phyloP scores from a whole-genome alignment of 768 basidiomycete genomes.

The Lactarius tabidus region DNA sequence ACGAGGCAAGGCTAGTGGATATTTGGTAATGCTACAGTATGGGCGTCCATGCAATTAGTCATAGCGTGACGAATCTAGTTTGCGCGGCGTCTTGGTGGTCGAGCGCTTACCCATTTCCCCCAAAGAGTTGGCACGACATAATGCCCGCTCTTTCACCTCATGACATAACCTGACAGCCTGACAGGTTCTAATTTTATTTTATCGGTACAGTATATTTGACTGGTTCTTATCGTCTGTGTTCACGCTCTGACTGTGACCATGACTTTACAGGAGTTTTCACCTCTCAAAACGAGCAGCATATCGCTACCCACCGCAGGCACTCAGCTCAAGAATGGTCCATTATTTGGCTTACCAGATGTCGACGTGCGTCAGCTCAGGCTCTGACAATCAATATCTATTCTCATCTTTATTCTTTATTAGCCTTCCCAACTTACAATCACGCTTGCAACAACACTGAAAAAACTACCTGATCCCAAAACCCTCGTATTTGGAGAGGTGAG shows the following conservation, averaged over 20 bases:
- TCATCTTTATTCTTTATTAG: slow-evolving; percentile 39
- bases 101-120: too few species aligned
- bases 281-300: slow-evolving; percentile 18
- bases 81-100: too few species aligned
- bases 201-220: too few species aligned
- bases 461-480: slow-evolving; percentile 44
- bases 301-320: slow-evolving; percentile 12
- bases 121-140: too few species aligned
- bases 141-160: too few species aligned
- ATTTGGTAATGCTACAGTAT: too few species aligned
- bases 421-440: slow-evolving; percentile 51
- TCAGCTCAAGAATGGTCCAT: slow-evolving; percentile 22
- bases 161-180: too few species aligned
- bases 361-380: slow-evolving; percentile 17
- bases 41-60: too few species aligned
- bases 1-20: too few species aligned
- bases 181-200: too few species aligned
- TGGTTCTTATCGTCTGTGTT: not conserved
- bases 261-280: slow-evolving; percentile 12
- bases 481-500: slow-evolving; percentile 57
- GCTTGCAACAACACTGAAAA: slow-evolving; percentile 45
- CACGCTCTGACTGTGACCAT: not conserved
- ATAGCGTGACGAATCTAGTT: too few species aligned
- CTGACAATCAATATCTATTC: not conserved
- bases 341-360: slow-evolving; percentile 13